Base-by-base conservation (phyloP, 2,329 filamentous ascomycete species). In the Hymenoscyphus fructigenus region DNA sequence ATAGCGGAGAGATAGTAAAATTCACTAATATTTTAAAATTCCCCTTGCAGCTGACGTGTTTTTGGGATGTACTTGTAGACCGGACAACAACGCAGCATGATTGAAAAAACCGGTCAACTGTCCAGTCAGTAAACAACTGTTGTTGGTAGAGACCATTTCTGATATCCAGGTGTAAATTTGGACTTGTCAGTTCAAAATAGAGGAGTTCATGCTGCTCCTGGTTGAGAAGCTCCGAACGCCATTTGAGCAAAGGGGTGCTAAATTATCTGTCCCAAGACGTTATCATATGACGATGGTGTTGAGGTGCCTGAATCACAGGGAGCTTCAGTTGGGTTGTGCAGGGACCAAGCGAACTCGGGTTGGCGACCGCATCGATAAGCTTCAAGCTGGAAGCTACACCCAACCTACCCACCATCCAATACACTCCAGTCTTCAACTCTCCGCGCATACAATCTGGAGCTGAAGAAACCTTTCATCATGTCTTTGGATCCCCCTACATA, bases 401-500 rank as follows among this genome's bases (percentile, higher is more conserved):
- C 55, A n/a, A 57, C 55, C 55, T 34, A 57, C 55, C 55, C 55
- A 28, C 55, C 55, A 32, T 57, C 15, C 26, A 57, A 6, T 57
- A 34, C 55, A 34, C 29, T 26, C 3, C n/a, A 53, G n/a, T 17
- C 28, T 17, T 17, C 55, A 15, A 32, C 55, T 34, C 55, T 32
- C 55, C 26, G 26, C 55, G 26, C 29, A 29, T 32, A 20, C 55
- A 29, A 56, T n/a, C 28, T 38, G 69, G 69, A 71, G 66, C 68
- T 63, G 67, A 70, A 67, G 32, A 67, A 44, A n/a, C 55, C 36
- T 50, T 29, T 63, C 66, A 71, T 59, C 55, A 97, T 97, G 93
- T 94, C 93, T 77, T 87, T 96, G 78, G 93, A 97, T 77, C 91
- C 92, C 72, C 93, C 93, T 66, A 91, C 91, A 66, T 97, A 97